Evolutionary conservation across 371 early-diverging fungal species (phyloP).

Genomic region (Actinomortierella wolfii): DNA sequence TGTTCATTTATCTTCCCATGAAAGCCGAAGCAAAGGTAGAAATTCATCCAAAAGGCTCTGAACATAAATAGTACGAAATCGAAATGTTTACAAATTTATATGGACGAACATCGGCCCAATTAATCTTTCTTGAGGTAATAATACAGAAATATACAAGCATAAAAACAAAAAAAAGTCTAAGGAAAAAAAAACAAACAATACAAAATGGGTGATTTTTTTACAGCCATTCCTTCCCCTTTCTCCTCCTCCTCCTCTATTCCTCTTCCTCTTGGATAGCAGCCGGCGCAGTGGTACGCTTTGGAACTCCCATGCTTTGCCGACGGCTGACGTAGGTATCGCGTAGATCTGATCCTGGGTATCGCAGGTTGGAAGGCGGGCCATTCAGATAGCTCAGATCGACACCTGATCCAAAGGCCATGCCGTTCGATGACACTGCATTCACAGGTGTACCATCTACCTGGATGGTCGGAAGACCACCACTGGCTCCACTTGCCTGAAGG

Average conservation of each 20-base stretch:
- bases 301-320: conserved; percentile 41
- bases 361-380: neutral
- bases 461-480: neutral
- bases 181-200: neutral
- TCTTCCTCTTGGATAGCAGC: conserved; percentile 45
- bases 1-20: too few species aligned
- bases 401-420: conserved; percentile 6
- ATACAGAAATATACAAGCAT: neutral
- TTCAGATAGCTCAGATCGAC: conserved; percentile 7
- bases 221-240: too few species aligned
- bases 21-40: too few species aligned
- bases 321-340: conserved; percentile 40
- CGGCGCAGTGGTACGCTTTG: conserved; percentile 29
- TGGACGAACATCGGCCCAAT: too few species aligned
- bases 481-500: too few species aligned
- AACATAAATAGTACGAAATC: too few species aligned
- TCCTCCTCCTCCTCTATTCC: too few species aligned
- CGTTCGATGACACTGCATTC: neutral
- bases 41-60: too few species aligned
- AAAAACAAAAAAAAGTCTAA: neutral
- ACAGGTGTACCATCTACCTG: neutral
- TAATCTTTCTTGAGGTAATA: conserved; percentile 3
- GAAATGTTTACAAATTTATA: too few species aligned
- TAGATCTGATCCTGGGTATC: conserved; percentile 4
- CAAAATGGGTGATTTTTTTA: neutral